Percentiles rank a stretch among this genome's conserved stretches.
These are phyloP conservation scores for Pestalotiopsis sp. DNA, from an alignment of 2,329 filamentous ascomycete species.

Conservation along the genomic window DNA sequence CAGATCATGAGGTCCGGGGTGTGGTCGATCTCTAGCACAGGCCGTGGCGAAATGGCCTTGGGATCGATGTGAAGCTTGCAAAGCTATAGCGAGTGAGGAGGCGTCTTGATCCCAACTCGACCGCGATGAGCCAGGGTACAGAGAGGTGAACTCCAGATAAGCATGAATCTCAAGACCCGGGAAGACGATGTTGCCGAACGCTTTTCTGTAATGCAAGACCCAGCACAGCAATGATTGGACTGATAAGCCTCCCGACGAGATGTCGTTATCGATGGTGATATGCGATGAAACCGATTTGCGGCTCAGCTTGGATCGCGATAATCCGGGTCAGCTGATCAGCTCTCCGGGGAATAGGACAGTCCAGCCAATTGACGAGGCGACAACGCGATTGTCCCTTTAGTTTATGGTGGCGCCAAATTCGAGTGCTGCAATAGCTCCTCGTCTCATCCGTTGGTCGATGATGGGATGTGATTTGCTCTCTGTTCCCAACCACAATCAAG, in stretches of 20 bases:
- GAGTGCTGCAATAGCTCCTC: background rate
- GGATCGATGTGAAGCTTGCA: background rate
- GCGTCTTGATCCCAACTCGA: background rate
- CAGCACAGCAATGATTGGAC: conserved; percentile 4
- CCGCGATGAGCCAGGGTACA: background rate
- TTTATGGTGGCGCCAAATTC: background rate
- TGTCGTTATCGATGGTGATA: background rate
- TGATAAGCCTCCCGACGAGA: background rate
- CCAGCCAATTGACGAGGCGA: background rate
- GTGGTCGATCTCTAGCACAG: conserved; percentile 1
- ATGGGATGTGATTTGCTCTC: background rate
- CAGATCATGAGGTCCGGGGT: background rate
- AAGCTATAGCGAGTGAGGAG: background rate
- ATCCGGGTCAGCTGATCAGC: background rate
- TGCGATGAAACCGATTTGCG: conserved; percentile 12
- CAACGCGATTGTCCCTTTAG: background rate
- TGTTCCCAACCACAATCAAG: background rate
- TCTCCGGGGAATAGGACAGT: background rate
- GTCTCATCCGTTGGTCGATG: background rate
- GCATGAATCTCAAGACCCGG: conserved; percentile 11
- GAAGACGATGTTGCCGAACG: conserved; percentile 5
- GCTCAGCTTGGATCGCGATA: conserved; percentile 8
- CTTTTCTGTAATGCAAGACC: background rate
- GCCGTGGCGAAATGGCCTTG: background rate
- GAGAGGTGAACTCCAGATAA: background rate